Percentiles rank a stretch among this genome's conserved stretches.
Evolutionary conservation across 768 basidiomycete species (phyloP).

Genomic region (Serendipita indica): DNA sequence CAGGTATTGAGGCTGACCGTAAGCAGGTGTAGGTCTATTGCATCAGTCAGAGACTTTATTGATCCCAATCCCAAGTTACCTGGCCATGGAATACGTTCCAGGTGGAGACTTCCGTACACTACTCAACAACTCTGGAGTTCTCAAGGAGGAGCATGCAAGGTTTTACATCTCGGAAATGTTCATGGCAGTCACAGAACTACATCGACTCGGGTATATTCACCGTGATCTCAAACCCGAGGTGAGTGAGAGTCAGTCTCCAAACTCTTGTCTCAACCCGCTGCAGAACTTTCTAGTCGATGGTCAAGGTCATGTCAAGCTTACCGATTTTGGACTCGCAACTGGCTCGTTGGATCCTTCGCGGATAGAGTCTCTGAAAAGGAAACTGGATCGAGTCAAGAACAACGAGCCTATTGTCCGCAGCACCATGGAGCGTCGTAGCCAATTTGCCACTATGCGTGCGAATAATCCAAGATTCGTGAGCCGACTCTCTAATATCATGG

Average conservation of each 20-base stretch:
- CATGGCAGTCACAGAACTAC: slow-evolving; percentile 78
- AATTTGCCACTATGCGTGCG: slow-evolving; percentile 83
- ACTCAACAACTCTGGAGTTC: slow-evolving; percentile 91
- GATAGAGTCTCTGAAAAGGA: slow-evolving; percentile 88
- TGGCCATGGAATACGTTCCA: slow-evolving; percentile 98
- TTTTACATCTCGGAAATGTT: slow-evolving; percentile 99
- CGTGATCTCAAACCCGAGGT: slow-evolving; percentile 97
- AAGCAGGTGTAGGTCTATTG: neutral
- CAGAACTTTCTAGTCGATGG: slow-evolving; percentile 96
- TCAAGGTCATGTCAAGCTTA: slow-evolving; percentile 91
- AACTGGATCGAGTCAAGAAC: slow-evolving; percentile 96
- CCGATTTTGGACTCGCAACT: slow-evolving; percentile 95
- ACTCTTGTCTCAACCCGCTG: neutral
- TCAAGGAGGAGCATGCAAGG: slow-evolving; percentile 92
- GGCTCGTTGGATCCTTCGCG: slow-evolving; percentile 88
- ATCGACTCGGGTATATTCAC: slow-evolving; percentile 96
- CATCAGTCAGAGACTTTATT: neutral
- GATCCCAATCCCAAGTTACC: slow-evolving; percentile 37
- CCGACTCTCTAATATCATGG: neutral
- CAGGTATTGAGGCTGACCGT: neutral
- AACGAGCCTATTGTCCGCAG: slow-evolving; percentile 78
- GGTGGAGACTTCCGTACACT: slow-evolving; percentile 97
- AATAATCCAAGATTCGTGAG: slow-evolving; percentile 67
- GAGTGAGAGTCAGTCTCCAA: slow-evolving; percentile 14
- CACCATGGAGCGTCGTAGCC: slow-evolving; percentile 84